These are phyloP conservation scores for Phoma sp. DNA, from an alignment of 2,329 filamentous ascomycete species.

Conservation along the genomic window DNA sequence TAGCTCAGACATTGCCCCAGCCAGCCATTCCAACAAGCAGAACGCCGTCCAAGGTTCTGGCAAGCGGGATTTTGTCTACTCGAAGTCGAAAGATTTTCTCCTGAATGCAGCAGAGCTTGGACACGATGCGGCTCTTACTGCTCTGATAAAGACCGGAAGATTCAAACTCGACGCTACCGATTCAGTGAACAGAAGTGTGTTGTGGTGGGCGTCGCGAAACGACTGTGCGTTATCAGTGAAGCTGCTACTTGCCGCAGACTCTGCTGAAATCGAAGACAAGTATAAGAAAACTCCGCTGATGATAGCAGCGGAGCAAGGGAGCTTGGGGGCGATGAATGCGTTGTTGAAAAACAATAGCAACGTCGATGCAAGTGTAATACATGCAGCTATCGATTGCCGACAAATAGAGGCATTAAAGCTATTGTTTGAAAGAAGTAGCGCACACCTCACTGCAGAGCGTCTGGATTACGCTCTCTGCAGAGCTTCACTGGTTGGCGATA, in stretches of 20 bases:
- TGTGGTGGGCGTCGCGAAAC: not conserved
- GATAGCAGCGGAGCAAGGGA: not conserved
- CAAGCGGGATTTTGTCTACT: conserved; percentile 19
- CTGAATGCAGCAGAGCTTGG: conserved; percentile 31
- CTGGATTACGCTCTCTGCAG: not conserved
- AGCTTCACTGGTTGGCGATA: not conserved
- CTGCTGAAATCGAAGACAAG: not conserved
- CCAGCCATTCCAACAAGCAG: not conserved
- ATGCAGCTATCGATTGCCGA: not conserved
- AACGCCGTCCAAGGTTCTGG: not conserved
- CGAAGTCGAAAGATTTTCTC: conserved; percentile 22
- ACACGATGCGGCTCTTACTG: conserved; percentile 23
- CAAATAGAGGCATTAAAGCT: not conserved
- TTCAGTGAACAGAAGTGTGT: not conserved
- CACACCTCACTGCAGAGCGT: no score
- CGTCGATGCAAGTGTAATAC: not conserved
- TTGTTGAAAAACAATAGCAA: not conserved
- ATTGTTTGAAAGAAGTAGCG: no score
- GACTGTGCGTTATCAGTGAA: not conserved
- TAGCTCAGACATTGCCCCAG: no score
- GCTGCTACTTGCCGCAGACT: not conserved
- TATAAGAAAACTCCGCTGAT: not conserved
- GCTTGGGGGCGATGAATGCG: not conserved
- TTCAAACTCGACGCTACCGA: conserved; percentile 5
- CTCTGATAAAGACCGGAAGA: conserved; percentile 25